A percentile compares a stretch with the other conserved stretches of the same genome.
Conservation (phyloP, 1,284 basidiomycete species). For the Naganishia liquefaciens region DNA sequence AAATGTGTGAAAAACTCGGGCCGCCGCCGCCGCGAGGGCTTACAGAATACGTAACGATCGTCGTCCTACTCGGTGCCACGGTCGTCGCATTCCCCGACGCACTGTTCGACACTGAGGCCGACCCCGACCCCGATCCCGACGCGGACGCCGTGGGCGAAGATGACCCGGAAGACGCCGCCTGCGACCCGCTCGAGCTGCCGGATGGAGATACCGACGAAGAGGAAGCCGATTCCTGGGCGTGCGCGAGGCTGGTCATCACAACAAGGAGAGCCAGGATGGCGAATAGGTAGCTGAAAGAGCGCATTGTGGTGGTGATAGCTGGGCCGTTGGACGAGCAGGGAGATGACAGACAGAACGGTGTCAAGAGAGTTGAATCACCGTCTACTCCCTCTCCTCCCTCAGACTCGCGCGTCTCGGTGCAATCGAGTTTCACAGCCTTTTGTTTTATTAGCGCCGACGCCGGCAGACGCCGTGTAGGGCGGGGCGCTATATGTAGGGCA, state of each 20-base stretch:
- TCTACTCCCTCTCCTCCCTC: neutral
- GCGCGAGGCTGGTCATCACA: conserved; percentile 11
- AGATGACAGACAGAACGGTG: neutral
- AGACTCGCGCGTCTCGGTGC: neutral
- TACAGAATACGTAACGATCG: conserved; percentile 22
- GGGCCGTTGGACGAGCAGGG: no score
- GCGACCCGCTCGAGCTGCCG: neutral
- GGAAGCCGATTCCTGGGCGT: conserved; percentile 17
- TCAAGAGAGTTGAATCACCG: neutral
- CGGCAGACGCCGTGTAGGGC: neutral
- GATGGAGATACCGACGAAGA: neutral
- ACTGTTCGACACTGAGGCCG: no score
- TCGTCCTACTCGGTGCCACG: conserved; percentile 22
- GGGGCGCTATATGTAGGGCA: neutral
- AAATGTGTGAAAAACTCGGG: neutral
- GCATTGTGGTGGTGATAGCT: neutral
- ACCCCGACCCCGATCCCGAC: neutral
- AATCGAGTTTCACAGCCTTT: conserved; percentile 15
- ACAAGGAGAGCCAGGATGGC: neutral
- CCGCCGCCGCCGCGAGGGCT: neutral
- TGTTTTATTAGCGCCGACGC: neutral
- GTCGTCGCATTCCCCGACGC: conserved; percentile 10
- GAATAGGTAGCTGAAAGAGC: neutral
- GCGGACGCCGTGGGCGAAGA: neutral
- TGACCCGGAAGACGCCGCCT: conserved; percentile 6